These are phyloP conservation scores for Biscogniauxia sp. DNA, from an alignment of 2,329 filamentous ascomycete genomes.

Conservation along the genomic window DNA sequence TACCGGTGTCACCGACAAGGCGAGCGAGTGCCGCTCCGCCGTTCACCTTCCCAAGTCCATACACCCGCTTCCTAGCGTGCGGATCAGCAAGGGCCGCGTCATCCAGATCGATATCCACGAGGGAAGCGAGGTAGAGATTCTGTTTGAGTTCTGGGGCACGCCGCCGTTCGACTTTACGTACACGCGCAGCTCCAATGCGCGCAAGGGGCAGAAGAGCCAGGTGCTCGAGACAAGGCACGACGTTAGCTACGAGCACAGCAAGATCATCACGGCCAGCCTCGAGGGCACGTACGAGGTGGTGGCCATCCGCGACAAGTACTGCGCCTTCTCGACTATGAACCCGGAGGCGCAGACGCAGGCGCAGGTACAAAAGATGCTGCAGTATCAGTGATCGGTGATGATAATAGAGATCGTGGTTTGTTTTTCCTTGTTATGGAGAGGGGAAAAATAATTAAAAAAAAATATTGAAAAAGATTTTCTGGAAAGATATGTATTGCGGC, in stretches of 20 bases:
- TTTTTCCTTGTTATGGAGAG: too few relatives aligned
- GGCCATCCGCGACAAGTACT: slow-evolving; percentile 90
- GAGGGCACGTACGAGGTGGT: slow-evolving; percentile 98
- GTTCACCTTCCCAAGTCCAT: slow-evolving; percentile 79
- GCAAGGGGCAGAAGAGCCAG: slow-evolving; percentile 71
- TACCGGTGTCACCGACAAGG: slow-evolving; percentile 81
- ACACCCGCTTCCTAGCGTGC: slow-evolving; percentile 88
- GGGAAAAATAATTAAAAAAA: too few relatives aligned
- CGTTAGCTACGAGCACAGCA: slow-evolving; percentile 74
- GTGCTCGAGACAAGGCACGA: slow-evolving; percentile 92
- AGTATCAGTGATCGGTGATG: slow-evolving; percentile 23
- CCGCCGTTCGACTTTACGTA: slow-evolving; percentile 98
- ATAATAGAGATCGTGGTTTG: background rate
- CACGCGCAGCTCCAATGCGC: slow-evolving; percentile 83
- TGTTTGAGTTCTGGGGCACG: slow-evolving; percentile 93
- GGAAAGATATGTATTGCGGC: too few relatives aligned
- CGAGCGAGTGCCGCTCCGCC: slow-evolving; percentile 79
- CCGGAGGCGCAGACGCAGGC: slow-evolving; percentile 47
- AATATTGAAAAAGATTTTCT: too few relatives aligned
- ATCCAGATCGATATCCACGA: slow-evolving; percentile 92
- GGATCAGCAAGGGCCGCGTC: slow-evolving; percentile 79
- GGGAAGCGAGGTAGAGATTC: slow-evolving; percentile 87
- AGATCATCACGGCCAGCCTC: slow-evolving; percentile 80
- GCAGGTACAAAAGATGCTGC: slow-evolving; percentile 41
- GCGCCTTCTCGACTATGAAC: slow-evolving; percentile 77